Evolutionary conservation across 768 basidiomycete genomes (phyloP), one percentile per base, ranked within the genome.

Genomic region (Russula abietina): DNA sequence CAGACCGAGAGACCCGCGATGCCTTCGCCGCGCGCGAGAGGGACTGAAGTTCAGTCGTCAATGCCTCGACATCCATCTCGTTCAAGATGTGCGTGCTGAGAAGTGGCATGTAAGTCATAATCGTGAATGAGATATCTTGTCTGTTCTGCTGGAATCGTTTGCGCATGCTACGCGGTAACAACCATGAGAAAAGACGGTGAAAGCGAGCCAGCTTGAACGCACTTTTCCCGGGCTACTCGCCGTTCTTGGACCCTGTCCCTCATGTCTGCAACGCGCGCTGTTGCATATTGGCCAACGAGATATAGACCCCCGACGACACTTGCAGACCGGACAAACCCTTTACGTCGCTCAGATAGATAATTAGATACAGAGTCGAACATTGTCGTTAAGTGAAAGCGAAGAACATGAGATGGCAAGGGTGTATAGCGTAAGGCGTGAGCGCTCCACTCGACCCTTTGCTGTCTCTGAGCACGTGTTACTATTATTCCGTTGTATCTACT

Each of bases 101-200:
- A 1, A 86, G 85, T 2, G 87, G 85, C 19, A 91, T 73, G 45
- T 88, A 78, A 0, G 87, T 84, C 70, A 88, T 83, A 53, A 88
- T 77, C 0, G 88, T 92, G 70, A 84, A 95, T 8, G 87, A 83
- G 26, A 83, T 79, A 69, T 93, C 87, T 62, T 90, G 84, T 67
- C 89, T 86, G 28, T 86, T 91, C 65, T 89, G 84, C 38, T 80
- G 77, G 72, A 92, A 95, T 39, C 93, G 79, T 51, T 84, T 78
- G 56, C 83, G 80, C 30, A 94, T 74, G 67, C 91, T 93, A 59
- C 9, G 57, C 19, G 30, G 17, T 33, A 60, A 28, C 11, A 36
- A 57, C 16, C 5, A 32, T 26, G n/a, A 12, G 22, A 10, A 8
- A 32, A 49, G 28, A 32, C n/a, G n/a, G 19, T 4, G 32, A 30